Base-by-base conservation (phyloP, 805 yeast species). In the Kodamaea kaohsiungensis region DNA sequence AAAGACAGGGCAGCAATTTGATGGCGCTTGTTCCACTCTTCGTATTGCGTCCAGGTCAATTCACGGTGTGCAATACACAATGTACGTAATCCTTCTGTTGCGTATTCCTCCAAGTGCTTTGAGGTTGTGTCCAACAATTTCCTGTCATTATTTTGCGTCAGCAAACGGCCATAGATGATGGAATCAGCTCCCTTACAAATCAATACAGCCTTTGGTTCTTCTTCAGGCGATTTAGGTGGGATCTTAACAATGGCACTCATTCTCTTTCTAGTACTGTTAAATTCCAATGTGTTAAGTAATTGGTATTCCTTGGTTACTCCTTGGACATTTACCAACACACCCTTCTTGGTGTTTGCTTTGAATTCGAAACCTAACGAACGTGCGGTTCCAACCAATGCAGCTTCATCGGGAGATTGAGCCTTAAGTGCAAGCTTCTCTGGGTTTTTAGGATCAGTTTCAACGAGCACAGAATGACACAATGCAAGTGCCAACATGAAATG, bases 111-210 rank as follows among this genome's bases (percentile, higher is more conserved):
- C 53, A 89, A 71, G 63, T 89, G 92, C 40, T 81, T 69, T 1
- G 95, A 90, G 4, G 96, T 89, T 55, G 77, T 77, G 52, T 78
- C 81, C 52, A 87, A 74, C 56, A 88, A 65, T 1, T 71, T 59
- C 48, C 78, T 77, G 50, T 79, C 75, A 55, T 81, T 79, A 45
- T 77, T 73, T 27, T 69, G 75, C 35, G 65, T 65, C 19, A 76
- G 68, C 58, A 89, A 75, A 68, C 96, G 77, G 3, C 86, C 81
- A 63, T 86, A 89, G 48, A 89, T 88, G 52, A 88, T 80, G 30
- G 91, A 86, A 70, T 89, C 96, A 1, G 96, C 96, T 72, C 96
- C 96, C 69, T 89, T 89, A 74, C 93, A 88, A 54, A 88, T 82
- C 59, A 88, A 72, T 43, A 88, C 69, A 0, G 87, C 90, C 51